Percentiles rank a stretch among this genome's conserved stretches.
Conservation (phyloP, 2,329 filamentous ascomycete genomes). For the Aspergillus pseudotamarii region DNA sequence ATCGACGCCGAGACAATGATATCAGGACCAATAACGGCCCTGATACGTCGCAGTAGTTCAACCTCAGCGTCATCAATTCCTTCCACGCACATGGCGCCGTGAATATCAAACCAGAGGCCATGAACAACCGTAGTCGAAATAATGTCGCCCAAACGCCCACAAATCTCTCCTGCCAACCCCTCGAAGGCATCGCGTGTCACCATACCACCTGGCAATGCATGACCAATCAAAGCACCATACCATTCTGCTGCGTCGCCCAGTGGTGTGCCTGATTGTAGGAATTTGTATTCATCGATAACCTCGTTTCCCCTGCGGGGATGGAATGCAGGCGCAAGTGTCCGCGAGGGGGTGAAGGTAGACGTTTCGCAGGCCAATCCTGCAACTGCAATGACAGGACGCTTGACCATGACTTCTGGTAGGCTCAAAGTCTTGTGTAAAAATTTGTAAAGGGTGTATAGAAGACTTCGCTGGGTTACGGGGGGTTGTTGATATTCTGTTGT, state of each 20-base stretch:
- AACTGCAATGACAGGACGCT: slow-evolving; percentile 53
- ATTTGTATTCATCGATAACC: slow-evolving; percentile 50
- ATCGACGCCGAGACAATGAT: slow-evolving; percentile 58
- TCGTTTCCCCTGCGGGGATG: slow-evolving; percentile 50
- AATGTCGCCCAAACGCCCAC: slow-evolving; percentile 44
- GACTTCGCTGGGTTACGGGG: neutral
- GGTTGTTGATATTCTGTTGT: neutral
- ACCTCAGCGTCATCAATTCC: slow-evolving; percentile 53
- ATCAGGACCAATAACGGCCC: slow-evolving; percentile 48
- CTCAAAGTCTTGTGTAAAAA: neutral
- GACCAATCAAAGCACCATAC: slow-evolving; percentile 56
- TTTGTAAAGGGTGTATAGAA: neutral
- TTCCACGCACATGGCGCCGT: slow-evolving; percentile 60
- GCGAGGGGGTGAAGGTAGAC: slow-evolving; percentile 56
- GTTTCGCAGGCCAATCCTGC: slow-evolving; percentile 59
- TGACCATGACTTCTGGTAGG: slow-evolving; percentile 27
- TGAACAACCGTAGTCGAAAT: slow-evolving; percentile 39
- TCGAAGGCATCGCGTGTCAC: slow-evolving; percentile 49
- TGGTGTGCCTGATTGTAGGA: slow-evolving; percentile 45
- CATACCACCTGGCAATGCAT: slow-evolving; percentile 49
- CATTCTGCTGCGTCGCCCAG: slow-evolving; percentile 51
- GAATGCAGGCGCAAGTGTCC: slow-evolving; percentile 54
- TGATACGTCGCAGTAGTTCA: slow-evolving; percentile 51
- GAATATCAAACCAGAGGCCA: slow-evolving; percentile 60
- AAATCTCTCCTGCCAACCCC: slow-evolving; percentile 46